Base-by-base conservation (phyloP, 2,329 filamentous ascomycete genomes). In the Diaporthe citrichinensis region DNA sequence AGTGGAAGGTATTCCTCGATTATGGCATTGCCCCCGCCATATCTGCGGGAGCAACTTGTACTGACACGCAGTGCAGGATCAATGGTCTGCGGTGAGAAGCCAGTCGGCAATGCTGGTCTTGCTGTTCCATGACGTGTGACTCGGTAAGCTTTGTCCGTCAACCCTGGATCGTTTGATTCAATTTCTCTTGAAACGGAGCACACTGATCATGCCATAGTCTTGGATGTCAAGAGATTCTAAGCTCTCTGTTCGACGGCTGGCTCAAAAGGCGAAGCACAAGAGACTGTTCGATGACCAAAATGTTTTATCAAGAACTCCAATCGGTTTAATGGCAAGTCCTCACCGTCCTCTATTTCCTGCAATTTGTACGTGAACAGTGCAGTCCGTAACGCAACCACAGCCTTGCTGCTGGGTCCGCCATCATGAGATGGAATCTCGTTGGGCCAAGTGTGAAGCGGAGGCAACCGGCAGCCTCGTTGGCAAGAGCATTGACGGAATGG, bases 251-350 rank as follows among this genome's bases (percentile, higher is more conserved):
- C 3, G 49, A 15, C 28, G 1, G n/a, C 23, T 9, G 17, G 15
- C 25, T 4, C 1, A 14, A 51, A 23, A 7, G 12, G 5, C 44
- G n/a, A 36, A 62, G 44, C 4, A 15, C 34, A 12, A 39, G 14
- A 39, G 34, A 3, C 15, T 49, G 17, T 8, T 34, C 31, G 46
- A 15, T 28, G 15, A 3, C 6, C 39, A 8, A 6, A 62, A 4
- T 6, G 10, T 17, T 41, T 9, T 41, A 20, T 23, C 7, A n/a
- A 25, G n/a, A 20, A 23, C n/a, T 28, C 15, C n/a, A 23, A 4
- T 61, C 5, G 9, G 25, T 23, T n/a, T 8, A 31, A 65, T 23
- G 59, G 59, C 59, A 65, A 65, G 59, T 65, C 39, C 25, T 65
- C 41, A 31, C 25, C 25, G 17, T 31, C 59, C 9, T 46, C 39